Conservation (phyloP, 1,139 yeast species). For the Hyphopichia khmerensis region DNA sequence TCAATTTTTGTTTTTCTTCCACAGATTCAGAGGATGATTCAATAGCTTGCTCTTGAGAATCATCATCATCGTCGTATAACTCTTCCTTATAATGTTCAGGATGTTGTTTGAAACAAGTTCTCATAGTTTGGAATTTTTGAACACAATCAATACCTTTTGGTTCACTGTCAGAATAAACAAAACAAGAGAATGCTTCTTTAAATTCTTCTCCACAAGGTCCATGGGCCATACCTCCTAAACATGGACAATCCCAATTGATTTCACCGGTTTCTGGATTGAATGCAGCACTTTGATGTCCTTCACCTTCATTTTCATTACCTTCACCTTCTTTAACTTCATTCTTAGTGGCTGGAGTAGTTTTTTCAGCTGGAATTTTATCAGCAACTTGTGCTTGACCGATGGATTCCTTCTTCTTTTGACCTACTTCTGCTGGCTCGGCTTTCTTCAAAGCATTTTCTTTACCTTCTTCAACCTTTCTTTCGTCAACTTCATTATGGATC, state of each 20-base stretch:
- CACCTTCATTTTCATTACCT: conserved; percentile 9
- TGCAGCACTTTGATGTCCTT: conserved; percentile 53
- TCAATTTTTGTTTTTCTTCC: conserved; percentile 1
- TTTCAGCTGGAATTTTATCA: background rate
- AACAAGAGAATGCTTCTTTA: conserved; percentile 94
- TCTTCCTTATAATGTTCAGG: conserved; percentile 96
- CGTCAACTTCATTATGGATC: conserved; percentile 12
- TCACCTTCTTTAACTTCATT: conserved; percentile 7
- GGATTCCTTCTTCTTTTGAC: background rate
- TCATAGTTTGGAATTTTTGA: conserved; percentile 89
- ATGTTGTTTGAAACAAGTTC: conserved; percentile 87
- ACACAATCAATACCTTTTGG: conserved; percentile 98
- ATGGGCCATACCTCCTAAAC: conserved; percentile 98
- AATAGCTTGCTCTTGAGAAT: conserved; percentile 3
- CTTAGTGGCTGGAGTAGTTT: conserved; percentile 2
- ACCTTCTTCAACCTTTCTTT: conserved; percentile 8
- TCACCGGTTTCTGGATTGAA: conserved; percentile 98
- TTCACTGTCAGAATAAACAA: conserved; percentile 90
- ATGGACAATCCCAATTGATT: conserved; percentile 99
- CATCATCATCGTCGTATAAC: conserved; percentile 69
- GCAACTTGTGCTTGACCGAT: background rate
- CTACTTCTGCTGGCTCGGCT: conserved; percentile 4
- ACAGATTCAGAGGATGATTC: conserved; percentile 1
- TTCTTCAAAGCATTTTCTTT: conserved; percentile 7
- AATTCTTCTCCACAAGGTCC: conserved; percentile 99